Percentiles rank a stretch among this genome's conserved stretches.
Evolutionary conservation across 768 basidiomycete species (phyloP).

Genomic region (Erythrobasidium yunnanense): DNA sequence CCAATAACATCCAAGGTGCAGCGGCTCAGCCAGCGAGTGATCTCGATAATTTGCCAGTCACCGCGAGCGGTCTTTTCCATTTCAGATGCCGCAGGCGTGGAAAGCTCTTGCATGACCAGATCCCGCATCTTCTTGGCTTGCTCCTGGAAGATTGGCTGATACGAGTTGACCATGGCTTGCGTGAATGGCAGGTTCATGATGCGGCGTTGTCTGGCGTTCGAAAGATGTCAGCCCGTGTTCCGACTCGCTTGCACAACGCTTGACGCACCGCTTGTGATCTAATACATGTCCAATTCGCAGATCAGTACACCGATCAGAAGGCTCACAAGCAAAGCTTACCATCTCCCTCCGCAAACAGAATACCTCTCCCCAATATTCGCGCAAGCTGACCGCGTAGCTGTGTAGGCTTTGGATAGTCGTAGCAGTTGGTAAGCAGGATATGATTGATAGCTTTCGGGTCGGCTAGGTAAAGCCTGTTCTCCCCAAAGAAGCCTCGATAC

Average conservation of each 20-base stretch:
- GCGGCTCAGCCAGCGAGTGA: conserved; percentile 39
- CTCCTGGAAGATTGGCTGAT: conserved; percentile 25
- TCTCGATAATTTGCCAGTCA: conserved; percentile 38
- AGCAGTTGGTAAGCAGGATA: conserved; percentile 7
- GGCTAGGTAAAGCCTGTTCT: conserved; percentile 13
- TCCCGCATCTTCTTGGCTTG: neutral
- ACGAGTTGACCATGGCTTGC: conserved; percentile 8
- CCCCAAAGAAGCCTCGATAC: conserved; percentile 15
- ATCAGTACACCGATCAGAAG: no score
- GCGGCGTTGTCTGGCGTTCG: no score
- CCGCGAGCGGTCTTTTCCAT: neutral
- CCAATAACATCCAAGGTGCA: conserved; percentile 39
- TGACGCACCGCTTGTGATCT: no score
- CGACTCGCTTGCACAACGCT: no score
- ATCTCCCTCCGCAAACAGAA: conserved; percentile 26
- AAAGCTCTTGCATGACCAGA: no score
- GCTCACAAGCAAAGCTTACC: neutral
- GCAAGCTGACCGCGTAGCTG: neutral
- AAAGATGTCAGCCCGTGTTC: no score
- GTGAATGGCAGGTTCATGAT: conserved; percentile 11
- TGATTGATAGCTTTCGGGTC: conserved; percentile 26
- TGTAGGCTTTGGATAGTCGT: conserved; percentile 24
- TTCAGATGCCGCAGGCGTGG: no score
- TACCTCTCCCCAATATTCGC: conserved; percentile 8
- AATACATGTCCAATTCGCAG: no score